These are phyloP conservation scores for Stylonectria norvegica DNA, from an alignment of 2,329 filamentous ascomycete genomes.

Conservation along the genomic window DNA sequence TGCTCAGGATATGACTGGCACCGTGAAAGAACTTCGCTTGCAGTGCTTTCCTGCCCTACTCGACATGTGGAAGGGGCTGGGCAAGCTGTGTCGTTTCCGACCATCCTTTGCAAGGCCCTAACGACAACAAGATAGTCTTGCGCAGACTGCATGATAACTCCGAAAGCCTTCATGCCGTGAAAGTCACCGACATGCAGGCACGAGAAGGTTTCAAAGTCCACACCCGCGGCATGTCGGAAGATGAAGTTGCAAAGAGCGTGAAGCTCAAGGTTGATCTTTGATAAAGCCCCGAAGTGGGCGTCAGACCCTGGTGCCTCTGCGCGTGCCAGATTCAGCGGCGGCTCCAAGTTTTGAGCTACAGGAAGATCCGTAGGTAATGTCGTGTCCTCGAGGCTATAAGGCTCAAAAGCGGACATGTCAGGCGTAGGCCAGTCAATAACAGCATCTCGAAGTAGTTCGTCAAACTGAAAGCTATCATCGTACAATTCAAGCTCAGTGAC, in stretches of 20 bases:
- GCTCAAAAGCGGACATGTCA: too few species aligned
- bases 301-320: slow-evolving; percentile 1
- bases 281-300: slow-evolving; percentile 10
- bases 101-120: slow-evolving; percentile 1
- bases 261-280: slow-evolving; percentile 1
- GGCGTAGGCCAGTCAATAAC: too few species aligned
- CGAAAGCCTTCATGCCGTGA: not conserved
- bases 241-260: not conserved
- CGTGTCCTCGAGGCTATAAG: too few species aligned
- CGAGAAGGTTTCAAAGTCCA: too few species aligned
- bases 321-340: not conserved
- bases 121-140: slow-evolving; percentile 4
- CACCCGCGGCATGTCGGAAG: not conserved
- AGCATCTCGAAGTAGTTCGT: too few species aligned
- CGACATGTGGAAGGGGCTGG: not conserved
- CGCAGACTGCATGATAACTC: slow-evolving; percentile 1
- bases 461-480: too few species aligned
- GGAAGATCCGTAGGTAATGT: not conserved
- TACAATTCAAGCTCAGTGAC: too few species aligned
- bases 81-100: not conserved
- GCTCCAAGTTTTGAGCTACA: not conserved
- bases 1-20: too few species aligned
- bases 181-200: too few species aligned
- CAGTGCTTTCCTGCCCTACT: not conserved
- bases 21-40: not conserved